phyloP scores from a whole-genome alignment of 192 early-diverging fungal genomes.

The Coemansia sp. region DNA sequence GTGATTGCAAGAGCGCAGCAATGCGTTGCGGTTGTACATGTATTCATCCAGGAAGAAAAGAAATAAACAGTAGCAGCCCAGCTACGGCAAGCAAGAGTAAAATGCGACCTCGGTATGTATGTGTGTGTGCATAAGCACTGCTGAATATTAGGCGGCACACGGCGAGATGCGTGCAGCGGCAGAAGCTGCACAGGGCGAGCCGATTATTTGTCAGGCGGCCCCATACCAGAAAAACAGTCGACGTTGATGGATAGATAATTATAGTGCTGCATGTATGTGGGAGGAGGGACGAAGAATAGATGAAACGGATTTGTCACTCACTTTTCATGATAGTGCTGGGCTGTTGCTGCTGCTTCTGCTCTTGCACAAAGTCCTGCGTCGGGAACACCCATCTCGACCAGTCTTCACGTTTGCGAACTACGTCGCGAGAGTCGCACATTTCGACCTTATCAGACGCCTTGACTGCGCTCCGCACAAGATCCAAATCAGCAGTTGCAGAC shows the following conservation, averaged over 20 bases:
- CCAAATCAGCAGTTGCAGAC: slow-evolving; percentile 64
- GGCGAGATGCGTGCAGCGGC: neutral
- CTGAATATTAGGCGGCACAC: neutral
- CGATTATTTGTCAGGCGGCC: neutral
- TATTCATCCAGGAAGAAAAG: slow-evolving; percentile 17
- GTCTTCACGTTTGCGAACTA: slow-evolving; percentile 68
- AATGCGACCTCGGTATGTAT: neutral
- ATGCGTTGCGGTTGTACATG: slow-evolving; percentile 15
- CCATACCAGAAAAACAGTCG: neutral
- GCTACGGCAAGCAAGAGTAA: slow-evolving; percentile 10
- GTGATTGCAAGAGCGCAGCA: neutral
- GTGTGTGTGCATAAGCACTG: neutral
- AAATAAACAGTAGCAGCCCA: slow-evolving; percentile 13
- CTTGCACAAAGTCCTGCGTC: slow-evolving; percentile 57
- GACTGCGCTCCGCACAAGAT: slow-evolving; percentile 62
- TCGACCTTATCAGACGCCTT: slow-evolving; percentile 60
- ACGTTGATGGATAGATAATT: neutral
- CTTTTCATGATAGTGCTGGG: slow-evolving; percentile 42
- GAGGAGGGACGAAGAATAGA: neutral
- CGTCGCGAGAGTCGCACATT: slow-evolving; percentile 54
- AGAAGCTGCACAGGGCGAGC: neutral
- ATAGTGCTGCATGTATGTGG: neutral
- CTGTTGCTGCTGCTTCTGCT: slow-evolving; percentile 48
- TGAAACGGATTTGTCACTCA: slow-evolving; percentile 38
- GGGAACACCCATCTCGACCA: slow-evolving; percentile 89